Evolutionary conservation across 257 asterid genomes (phyloP).

Genomic region (Agastache rugosa): DNA sequence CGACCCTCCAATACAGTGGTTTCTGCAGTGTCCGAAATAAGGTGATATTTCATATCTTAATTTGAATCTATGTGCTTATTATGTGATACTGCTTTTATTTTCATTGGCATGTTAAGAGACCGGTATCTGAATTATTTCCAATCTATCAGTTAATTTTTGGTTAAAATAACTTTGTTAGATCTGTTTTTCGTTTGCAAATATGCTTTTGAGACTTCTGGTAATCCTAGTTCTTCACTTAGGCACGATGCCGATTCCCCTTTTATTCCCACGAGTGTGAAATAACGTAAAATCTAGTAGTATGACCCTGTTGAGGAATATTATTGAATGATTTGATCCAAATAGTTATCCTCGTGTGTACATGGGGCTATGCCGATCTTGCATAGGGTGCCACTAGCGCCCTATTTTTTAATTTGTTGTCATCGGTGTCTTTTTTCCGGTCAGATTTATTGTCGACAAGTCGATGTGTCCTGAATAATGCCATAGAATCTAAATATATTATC

Average conservation of each 20-base stretch:
- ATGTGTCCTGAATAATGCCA: too few relatives aligned
- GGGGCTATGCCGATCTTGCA: too few relatives aligned
- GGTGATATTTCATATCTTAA: constrained; percentile 50
- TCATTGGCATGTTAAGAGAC: neutral
- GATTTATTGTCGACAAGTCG: too few relatives aligned
- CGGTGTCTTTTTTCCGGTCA: too few relatives aligned
- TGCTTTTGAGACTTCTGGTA: too few relatives aligned
- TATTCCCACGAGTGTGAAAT: constrained; percentile 12
- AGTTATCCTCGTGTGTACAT: neutral
- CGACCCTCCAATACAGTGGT: constrained; percentile 94
- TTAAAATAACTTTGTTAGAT: too few relatives aligned
- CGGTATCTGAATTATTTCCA: neutral
- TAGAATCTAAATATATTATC: too few relatives aligned
- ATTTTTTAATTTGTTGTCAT: too few relatives aligned
- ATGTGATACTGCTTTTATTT: neutral
- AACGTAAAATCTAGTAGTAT: neutral
- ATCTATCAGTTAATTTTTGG: too few relatives aligned
- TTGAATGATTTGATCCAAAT: neutral
- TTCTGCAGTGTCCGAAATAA: constrained; percentile 86
- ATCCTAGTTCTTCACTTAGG: neutral
- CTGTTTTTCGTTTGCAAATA: too few relatives aligned
- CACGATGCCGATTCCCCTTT: neutral
- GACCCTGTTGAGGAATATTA: neutral
- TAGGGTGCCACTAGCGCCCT: too few relatives aligned
- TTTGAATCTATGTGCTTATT: neutral